A percentile compares a stretch with the other conserved stretches of the same genome.
Conservation (phyloP, 106 monocot species). For the Dendrobium huoshanense region DNA sequence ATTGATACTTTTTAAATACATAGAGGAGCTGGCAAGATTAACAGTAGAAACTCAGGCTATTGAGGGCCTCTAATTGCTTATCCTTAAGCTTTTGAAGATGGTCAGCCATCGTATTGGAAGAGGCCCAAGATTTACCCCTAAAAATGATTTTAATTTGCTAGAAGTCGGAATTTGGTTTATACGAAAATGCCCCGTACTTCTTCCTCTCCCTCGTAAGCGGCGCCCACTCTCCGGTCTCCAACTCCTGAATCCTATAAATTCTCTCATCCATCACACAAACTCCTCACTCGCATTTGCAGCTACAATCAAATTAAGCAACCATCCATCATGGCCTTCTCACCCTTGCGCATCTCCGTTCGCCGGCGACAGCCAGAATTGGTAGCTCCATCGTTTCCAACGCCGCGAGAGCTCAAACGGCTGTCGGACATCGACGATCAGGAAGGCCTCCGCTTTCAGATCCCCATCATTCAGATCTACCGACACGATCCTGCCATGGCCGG, state of each 20-base stretch:
- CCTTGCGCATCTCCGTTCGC: constrained; percentile 18
- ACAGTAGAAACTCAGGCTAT: too few species aligned
- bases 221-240: not conserved
- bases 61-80: too few species aligned
- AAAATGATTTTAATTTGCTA: too few species aligned
- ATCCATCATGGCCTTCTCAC: not conserved
- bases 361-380: constrained; percentile 21
- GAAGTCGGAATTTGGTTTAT: too few species aligned
- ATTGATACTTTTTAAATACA: too few species aligned
- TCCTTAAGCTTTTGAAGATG: too few species aligned
- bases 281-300: not conserved
- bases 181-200: too few species aligned
- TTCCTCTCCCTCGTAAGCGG: not conserved
- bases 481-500: not conserved
- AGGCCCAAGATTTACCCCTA: too few species aligned
- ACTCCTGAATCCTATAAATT: not conserved
- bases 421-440: constrained; percentile 50
- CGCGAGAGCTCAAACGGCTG: constrained; percentile 28
- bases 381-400: constrained; percentile 23
- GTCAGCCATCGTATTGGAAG: too few species aligned
- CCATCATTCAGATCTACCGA: constrained; percentile 31
- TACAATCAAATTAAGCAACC: not conserved
- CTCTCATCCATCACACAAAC: not conserved
- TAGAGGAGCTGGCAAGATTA: too few species aligned
- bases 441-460: constrained; percentile 34